Evolutionary conservation across 169 alveolate genomes (phyloP).

Genomic region (Cryptosporidium meleagridis): DNA sequence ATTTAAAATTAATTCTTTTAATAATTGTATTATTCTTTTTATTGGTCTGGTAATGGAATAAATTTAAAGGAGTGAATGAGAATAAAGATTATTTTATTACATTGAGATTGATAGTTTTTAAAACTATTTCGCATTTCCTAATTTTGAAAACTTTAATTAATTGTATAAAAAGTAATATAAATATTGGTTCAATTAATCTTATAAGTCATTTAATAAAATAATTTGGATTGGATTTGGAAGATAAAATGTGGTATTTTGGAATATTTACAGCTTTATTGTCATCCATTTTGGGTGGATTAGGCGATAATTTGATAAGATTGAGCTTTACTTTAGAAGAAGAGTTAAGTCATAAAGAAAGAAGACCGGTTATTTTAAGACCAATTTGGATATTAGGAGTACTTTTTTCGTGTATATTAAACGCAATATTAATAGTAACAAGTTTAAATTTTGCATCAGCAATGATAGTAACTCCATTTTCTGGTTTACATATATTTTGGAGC

Average conservation of each 20-base stretch:
- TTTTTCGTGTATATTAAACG: conserved; percentile 59
- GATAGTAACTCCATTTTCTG: conserved; percentile 69
- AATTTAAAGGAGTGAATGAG: neutral
- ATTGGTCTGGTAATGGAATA: neutral
- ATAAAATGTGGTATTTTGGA: conserved; percentile 65
- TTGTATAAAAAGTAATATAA: too few species aligned
- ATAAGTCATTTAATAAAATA: neutral
- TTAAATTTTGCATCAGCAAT: conserved; percentile 63
- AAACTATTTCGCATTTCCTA: neutral
- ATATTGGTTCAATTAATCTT: too few species aligned
- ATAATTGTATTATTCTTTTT: neutral
- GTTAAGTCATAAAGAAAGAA: neutral
- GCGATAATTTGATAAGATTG: conserved; percentile 54
- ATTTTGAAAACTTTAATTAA: too few species aligned
- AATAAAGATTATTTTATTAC: neutral
- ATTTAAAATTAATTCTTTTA: neutral
- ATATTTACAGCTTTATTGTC: conserved; percentile 49
- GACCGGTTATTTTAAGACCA: conserved; percentile 59
- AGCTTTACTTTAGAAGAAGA: conserved; percentile 46
- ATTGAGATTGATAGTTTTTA: neutral
- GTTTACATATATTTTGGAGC: conserved; percentile 71
- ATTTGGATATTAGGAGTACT: conserved; percentile 60
- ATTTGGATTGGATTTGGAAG: neutral
- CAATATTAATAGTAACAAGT: conserved; percentile 35
- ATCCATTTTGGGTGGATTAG: conserved; percentile 58